Percentiles rank a stretch among this genome's conserved stretches.
These are phyloP conservation scores for Zea luxurians DNA, from an alignment of 176 grass and related monocot genomes.

Conservation along the genomic window DNA sequence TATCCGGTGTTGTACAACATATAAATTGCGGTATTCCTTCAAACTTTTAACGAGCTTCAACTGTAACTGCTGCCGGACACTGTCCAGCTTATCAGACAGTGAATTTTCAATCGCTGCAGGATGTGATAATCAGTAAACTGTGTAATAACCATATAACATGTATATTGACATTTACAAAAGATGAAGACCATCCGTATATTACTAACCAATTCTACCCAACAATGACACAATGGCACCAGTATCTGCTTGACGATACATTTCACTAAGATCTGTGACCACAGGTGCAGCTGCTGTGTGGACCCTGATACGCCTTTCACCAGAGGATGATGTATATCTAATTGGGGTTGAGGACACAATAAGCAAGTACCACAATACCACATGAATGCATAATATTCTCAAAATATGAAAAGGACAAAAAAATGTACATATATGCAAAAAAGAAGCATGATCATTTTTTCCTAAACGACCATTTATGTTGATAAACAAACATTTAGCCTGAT, in stretches of 20 bases:
- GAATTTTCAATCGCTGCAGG: conserved; percentile 87
- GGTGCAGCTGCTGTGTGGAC: conserved; percentile 92
- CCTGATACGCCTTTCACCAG: conserved; percentile 94
- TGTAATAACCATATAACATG: conserved; percentile 21
- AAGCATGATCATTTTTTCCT: neutral
- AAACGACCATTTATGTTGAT: neutral
- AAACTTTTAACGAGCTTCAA: conserved; percentile 87
- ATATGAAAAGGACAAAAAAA: neutral
- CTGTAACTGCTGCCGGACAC: conserved; percentile 83
- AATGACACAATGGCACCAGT: conserved; percentile 80
- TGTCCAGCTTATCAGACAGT: conserved; percentile 84
- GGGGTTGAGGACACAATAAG: conserved; percentile 54
- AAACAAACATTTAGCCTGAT: neutral
- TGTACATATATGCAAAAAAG: neutral
- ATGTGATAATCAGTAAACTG: conserved; percentile 30
- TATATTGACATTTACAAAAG: conserved; percentile 23
- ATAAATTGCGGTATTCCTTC: conserved; percentile 90
- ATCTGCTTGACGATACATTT: conserved; percentile 99
- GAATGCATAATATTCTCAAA: conserved; percentile 21
- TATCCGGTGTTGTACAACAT: conserved; percentile 78
- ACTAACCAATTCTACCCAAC: conserved; percentile 78
- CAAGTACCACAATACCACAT: conserved; percentile 33
- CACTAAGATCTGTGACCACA: conserved; percentile 91
- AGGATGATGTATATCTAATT: conserved; percentile 90
- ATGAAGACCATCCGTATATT: neutral